Conservation (phyloP, 202 grass and related monocot species). For the Zoysia matrella region DNA sequence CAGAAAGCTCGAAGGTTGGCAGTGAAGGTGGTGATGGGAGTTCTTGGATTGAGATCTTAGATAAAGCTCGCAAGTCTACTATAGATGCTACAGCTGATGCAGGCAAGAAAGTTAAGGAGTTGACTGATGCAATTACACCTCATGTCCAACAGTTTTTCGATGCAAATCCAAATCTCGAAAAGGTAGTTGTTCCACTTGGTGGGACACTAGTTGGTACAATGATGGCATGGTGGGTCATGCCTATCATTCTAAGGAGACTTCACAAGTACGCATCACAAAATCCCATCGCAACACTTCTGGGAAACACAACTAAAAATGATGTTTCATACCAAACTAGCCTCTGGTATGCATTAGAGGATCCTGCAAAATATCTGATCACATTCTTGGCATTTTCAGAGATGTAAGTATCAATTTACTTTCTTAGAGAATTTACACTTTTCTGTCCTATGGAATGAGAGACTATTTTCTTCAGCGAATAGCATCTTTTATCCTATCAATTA, state of each 20-base stretch:
- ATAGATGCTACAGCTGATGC: conserved; percentile 57
- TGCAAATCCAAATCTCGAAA: conserved; percentile 77
- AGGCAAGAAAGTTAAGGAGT: conserved; percentile 64
- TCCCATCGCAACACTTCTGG: conserved; percentile 66
- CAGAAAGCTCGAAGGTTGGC: conserved; percentile 45
- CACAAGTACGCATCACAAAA: conserved; percentile 74
- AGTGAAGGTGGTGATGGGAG: conserved; percentile 42
- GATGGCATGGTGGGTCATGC: conserved; percentile 93
- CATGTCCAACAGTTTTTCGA: conserved; percentile 68
- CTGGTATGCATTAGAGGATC: conserved; percentile 91
- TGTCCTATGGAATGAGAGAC: conserved; percentile 2
- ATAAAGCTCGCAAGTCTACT: conserved; percentile 56
- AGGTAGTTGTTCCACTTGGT: conserved; percentile 74
- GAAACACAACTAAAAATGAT: conserved; percentile 53
- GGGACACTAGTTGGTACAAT: conserved; percentile 71
- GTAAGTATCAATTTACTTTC: conserved; percentile 57
- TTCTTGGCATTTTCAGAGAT: conserved; percentile 98
- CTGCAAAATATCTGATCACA: conserved; percentile 92
- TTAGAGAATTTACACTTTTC: not conserved
- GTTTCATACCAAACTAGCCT: conserved; percentile 80
- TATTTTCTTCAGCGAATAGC: not conserved
- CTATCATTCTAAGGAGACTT: conserved; percentile 74
- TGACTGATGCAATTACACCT: conserved; percentile 64
- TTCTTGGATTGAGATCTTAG: conserved; percentile 61
- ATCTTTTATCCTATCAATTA: conserved; percentile 23